These are phyloP conservation scores for Centella asiatica DNA, from an alignment of 129 eudicot species.

Conservation along the genomic window DNA sequence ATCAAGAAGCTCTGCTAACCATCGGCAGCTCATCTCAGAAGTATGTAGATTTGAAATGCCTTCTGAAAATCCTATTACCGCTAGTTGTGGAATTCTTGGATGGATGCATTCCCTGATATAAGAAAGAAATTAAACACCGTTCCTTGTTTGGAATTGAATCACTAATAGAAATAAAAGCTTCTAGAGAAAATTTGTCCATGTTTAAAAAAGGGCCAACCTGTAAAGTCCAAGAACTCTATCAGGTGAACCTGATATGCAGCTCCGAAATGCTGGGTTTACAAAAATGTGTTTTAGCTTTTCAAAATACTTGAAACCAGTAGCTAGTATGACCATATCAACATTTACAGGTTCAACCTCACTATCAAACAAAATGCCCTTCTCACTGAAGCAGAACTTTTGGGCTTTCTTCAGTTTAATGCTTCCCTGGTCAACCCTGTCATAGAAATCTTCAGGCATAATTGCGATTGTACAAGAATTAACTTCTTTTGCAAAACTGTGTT, in stretches of 20 bases:
- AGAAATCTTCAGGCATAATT: conserved; percentile 31
- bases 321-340: conserved; percentile 48
- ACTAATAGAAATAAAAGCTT: not conserved
- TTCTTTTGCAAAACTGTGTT: conserved; percentile 34
- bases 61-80: conserved; percentile 55
- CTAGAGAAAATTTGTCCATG: not conserved
- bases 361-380: conserved; percentile 40
- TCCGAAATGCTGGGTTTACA: conserved; percentile 28
- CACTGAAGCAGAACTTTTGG: conserved; percentile 23
- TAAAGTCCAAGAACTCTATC: no score
- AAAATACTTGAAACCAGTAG: conserved; percentile 57
- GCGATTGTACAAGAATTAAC: conserved; percentile 20
- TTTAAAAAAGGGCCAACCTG: conserved; percentile 25
- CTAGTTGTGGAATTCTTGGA: conserved; percentile 71
- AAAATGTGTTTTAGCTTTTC: conserved; percentile 51
- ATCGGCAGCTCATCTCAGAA: conserved; percentile 50
- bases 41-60: conserved; percentile 43
- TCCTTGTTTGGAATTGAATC: not conserved
- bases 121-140: not conserved
- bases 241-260: conserved; percentile 29
- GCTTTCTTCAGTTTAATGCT: conserved; percentile 45
- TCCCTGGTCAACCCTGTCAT: conserved; percentile 34
- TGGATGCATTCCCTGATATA: conserved; percentile 52
- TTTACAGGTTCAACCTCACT: conserved; percentile 22
- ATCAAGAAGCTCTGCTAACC: conserved; percentile 51